These are phyloP conservation scores for Rhizoclosmatium hyalinum DNA, from an alignment of 371 early-diverging fungal species.

Conservation along the genomic window DNA sequence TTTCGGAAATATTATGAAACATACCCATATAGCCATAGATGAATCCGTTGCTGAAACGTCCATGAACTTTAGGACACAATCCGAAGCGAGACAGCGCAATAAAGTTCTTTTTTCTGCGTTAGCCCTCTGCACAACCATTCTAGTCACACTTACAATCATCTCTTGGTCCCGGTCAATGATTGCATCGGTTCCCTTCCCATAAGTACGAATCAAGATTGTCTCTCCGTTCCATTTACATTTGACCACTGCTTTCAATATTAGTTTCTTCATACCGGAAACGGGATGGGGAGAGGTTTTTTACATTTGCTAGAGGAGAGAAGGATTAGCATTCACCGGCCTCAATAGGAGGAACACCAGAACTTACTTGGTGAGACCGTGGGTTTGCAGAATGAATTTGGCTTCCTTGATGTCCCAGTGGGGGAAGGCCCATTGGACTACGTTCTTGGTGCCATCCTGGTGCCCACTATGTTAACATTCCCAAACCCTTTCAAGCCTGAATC, in stretches of 20 bases:
- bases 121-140: neutral
- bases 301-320: neutral
- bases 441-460: conserved; percentile 29
- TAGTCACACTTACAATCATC: conserved; percentile 71
- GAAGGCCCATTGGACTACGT: conserved; percentile 56
- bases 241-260: conserved; percentile 66
- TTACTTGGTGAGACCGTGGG: conserved; percentile 89
- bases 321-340: neutral
- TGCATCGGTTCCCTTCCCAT: conserved; percentile 83
- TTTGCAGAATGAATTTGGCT: conserved; percentile 48
- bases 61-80: conserved; percentile 82
- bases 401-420: conserved; percentile 69
- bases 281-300: conserved; percentile 4
- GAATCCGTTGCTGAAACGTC: conserved; percentile 48
- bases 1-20: neutral
- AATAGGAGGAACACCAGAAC: neutral
- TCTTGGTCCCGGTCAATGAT: conserved; percentile 91
- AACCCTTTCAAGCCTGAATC: no score
- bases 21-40: conserved; percentile 78
- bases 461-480: neutral
- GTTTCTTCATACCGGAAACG: neutral
- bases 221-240: conserved; percentile 64
- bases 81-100: conserved; percentile 72
- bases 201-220: conserved; percentile 83
- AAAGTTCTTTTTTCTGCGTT: conserved; percentile 68